phyloP scores from a whole-genome alignment of 495 filamentous ascomycete genomes.

The Aspergillus taichungensis region DNA sequence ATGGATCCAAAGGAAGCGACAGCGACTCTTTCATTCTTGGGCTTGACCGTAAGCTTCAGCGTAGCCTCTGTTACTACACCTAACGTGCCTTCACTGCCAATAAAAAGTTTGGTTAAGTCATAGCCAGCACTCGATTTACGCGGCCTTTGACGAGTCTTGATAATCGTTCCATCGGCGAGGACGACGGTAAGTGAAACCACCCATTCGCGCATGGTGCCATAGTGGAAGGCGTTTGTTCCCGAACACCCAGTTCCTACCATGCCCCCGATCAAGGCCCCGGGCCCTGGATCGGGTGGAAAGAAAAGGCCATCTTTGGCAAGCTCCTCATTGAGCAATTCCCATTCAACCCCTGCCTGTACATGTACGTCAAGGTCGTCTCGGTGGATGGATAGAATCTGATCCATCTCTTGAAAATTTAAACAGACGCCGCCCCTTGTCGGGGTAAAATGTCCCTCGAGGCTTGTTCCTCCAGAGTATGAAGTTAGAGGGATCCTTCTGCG shows the following conservation, averaged over 20 bases:
- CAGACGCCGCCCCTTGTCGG: slow-evolving; percentile 68
- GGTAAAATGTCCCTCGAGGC: slow-evolving; percentile 71
- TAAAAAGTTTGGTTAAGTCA: slow-evolving; percentile 65
- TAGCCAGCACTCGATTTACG: slow-evolving; percentile 69
- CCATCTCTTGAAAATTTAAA: slow-evolving; percentile 74
- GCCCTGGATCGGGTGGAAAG: slow-evolving; percentile 68
- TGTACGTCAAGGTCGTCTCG: slow-evolving; percentile 76
- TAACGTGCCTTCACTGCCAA: slow-evolving; percentile 74
- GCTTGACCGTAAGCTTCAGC: slow-evolving; percentile 66
- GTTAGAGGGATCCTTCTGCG: no score
- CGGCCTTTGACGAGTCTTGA: slow-evolving; percentile 51
- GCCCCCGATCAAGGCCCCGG: slow-evolving; percentile 61
- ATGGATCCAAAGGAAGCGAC: slow-evolving; percentile 64
- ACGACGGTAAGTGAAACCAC: slow-evolving; percentile 74
- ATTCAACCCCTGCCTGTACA: slow-evolving; percentile 70
- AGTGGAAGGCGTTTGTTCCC: slow-evolving; percentile 75
- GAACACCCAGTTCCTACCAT: slow-evolving; percentile 84
- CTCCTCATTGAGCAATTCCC: slow-evolving; percentile 68
- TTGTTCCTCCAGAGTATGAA: slow-evolving; percentile 69
- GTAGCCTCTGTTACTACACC: slow-evolving; percentile 72
- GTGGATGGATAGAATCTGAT: slow-evolving; percentile 61
- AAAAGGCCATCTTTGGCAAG: slow-evolving; percentile 63
- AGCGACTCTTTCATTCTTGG: slow-evolving; percentile 59
- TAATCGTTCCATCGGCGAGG: slow-evolving; percentile 72
- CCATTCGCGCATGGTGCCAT: slow-evolving; percentile 88